phyloP scores from a whole-genome alignment of 768 basidiomycete genomes.

The Piloderma croceum region DNA sequence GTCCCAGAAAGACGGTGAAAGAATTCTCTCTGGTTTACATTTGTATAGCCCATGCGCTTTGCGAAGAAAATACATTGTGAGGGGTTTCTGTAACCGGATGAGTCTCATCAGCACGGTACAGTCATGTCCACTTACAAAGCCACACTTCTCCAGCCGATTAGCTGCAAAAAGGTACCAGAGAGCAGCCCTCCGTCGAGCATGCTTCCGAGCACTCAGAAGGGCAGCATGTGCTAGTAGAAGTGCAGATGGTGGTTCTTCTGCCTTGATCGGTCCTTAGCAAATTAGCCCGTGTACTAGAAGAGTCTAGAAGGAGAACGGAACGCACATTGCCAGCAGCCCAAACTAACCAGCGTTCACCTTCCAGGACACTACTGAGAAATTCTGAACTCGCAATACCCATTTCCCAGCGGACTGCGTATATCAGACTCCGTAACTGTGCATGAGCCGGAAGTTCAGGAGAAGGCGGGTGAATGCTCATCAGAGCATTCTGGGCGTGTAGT shows the following conservation, averaged over 20 bases:
- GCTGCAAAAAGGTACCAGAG: slow-evolving; percentile 78
- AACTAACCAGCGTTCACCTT: slow-evolving; percentile 82
- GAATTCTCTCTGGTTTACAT: slow-evolving; percentile 41
- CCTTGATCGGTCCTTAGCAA: slow-evolving; percentile 38
- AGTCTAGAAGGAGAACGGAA: slow-evolving; percentile 8
- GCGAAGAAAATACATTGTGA: slow-evolving; percentile 78
- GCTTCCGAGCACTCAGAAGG: slow-evolving; percentile 54
- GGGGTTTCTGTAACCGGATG: slow-evolving; percentile 55
- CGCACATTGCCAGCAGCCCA: slow-evolving; percentile 80
- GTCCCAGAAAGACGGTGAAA: slow-evolving; percentile 82
- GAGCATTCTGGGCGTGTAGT: slow-evolving; percentile 57
- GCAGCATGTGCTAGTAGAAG: slow-evolving; percentile 81
- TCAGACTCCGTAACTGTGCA: slow-evolving; percentile 63
- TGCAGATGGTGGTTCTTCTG: slow-evolving; percentile 77
- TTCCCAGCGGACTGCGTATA: slow-evolving; percentile 75
- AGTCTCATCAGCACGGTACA: slow-evolving; percentile 4
- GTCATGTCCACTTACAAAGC: slow-evolving; percentile 58
- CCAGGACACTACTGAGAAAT: slow-evolving; percentile 51
- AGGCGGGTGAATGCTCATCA: slow-evolving; percentile 42
- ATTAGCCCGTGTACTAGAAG: not conserved
- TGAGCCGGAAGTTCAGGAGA: slow-evolving; percentile 49
- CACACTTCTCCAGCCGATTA: slow-evolving; percentile 74
- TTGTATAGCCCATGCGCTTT: slow-evolving; percentile 63
- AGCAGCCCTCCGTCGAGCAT: slow-evolving; percentile 57
- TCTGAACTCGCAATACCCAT: slow-evolving; percentile 51